These are phyloP conservation scores for Quercus engelmannii DNA, from an alignment of 306 rosid genomes.

Conservation along the genomic window DNA sequence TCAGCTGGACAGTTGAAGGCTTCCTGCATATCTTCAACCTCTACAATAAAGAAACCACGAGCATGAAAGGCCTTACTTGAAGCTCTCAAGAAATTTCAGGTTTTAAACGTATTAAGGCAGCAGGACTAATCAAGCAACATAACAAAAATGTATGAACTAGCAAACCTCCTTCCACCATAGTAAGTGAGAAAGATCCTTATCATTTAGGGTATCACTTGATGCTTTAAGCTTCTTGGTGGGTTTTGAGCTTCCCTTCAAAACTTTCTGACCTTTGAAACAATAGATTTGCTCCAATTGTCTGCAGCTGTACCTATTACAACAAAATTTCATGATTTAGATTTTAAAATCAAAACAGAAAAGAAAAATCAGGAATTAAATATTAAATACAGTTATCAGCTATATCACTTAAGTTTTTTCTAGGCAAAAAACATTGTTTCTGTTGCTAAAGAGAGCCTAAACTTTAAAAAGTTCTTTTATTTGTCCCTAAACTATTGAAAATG, in stretches of 20 bases:
- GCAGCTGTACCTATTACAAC: slow-evolving; percentile 21
- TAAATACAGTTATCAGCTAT: neutral
- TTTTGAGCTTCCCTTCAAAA: slow-evolving; percentile 46
- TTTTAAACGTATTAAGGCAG: neutral
- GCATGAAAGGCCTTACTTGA: slow-evolving; percentile 12
- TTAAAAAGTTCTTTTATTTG: no score
- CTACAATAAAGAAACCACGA: slow-evolving; percentile 37
- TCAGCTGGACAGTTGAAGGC: slow-evolving; percentile 66
- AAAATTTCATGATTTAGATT: slow-evolving; percentile 18
- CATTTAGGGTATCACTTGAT: slow-evolving; percentile 41
- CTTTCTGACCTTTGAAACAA: slow-evolving; percentile 44
- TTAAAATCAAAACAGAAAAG: neutral
- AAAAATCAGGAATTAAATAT: neutral
- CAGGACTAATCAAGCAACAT: slow-evolving; percentile 1
- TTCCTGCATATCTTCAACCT: slow-evolving; percentile 65
- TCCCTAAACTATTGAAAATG: no score
- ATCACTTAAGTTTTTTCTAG: neutral
- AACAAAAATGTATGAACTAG: neutral
- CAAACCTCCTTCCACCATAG: slow-evolving; percentile 90
- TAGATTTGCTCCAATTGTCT: slow-evolving; percentile 33
- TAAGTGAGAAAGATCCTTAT: slow-evolving; percentile 71
- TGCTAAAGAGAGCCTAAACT: no score
- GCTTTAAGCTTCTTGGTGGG: slow-evolving; percentile 48
- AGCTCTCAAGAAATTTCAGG: slow-evolving; percentile 8
- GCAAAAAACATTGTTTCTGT: no score